Conservation (phyloP, 805 yeast species). For the Candida andamanensis region DNA sequence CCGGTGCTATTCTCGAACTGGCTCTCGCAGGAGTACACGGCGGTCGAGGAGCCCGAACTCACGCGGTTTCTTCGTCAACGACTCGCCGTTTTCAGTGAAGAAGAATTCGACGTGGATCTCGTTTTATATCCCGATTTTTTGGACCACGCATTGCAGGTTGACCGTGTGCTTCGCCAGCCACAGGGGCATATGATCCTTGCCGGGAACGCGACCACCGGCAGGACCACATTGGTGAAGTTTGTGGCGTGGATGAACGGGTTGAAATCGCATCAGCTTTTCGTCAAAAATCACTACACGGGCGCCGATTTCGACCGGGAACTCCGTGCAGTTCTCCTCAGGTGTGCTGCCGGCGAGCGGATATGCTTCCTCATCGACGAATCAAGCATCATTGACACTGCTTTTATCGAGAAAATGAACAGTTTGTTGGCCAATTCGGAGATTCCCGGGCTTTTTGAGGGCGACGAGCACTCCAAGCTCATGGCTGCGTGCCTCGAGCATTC, state of each 20-base stretch:
- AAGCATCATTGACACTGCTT: constrained; percentile 66
- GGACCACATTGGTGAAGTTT: constrained; percentile 68
- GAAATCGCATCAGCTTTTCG: constrained; percentile 51
- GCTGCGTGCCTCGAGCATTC: constrained; percentile 52
- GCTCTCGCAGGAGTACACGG: constrained; percentile 59
- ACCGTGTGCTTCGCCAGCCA: constrained; percentile 73
- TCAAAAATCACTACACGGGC: constrained; percentile 49
- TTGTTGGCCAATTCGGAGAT: constrained; percentile 89
- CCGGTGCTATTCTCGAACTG: constrained; percentile 73
- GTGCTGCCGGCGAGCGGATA: constrained; percentile 50
- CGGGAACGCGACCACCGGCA: constrained; percentile 82
- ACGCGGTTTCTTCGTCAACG: constrained; percentile 56
- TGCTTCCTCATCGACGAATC: constrained; percentile 82
- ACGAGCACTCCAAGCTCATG: constrained; percentile 53
- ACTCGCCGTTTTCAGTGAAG: constrained; percentile 69
- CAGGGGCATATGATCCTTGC: constrained; percentile 89
- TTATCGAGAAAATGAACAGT: constrained; percentile 88
- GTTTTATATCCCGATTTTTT: constrained; percentile 65
- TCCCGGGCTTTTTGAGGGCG: constrained; percentile 83
- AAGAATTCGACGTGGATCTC: constrained; percentile 57
- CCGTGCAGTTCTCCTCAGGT: constrained; percentile 43
- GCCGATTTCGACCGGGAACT: constrained; percentile 64
- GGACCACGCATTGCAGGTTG: constrained; percentile 73
- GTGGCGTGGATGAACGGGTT: constrained; percentile 91
- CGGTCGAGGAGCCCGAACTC: constrained; percentile 48